Base-by-base conservation (phyloP, 2,329 filamentous ascomycete species). In the Pseudopithomyces chartarum region DNA sequence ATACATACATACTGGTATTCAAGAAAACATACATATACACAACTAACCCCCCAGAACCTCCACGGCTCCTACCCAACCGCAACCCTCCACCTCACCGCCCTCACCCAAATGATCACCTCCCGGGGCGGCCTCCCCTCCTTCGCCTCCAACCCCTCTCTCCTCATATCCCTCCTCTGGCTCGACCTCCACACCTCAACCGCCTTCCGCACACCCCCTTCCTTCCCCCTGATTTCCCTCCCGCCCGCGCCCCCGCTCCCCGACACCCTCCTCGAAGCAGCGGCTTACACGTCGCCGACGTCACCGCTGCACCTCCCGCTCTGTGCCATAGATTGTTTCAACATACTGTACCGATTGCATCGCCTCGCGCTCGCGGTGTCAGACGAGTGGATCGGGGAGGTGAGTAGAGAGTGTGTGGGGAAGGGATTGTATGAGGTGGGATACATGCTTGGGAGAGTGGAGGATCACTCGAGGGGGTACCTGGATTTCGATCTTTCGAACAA, bases 321-420 rank as follows among this genome's bases (percentile, higher is more conserved):
- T 7, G 39, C 57, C 10, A 52, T 68, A 11, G 62, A 68, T 19
- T 68, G 64, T 55, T 69, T 69, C 58, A 67, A 68, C 19, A 64
- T 69, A 7, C 69, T 71, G 56, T 63, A 68, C 55, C 61, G 57
- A 7, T 50, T 71, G 1, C 67, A 69, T 40, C 64, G 64, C 12
- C 59, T 71, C 34, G 62, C 59, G 3, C 56, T 68, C 3, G 67
- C 64, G 10, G 36, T 55, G n/a, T 65, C 66, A 0, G 52, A 60
- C 10, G 58, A 46, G 11, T 69, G 63, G 67, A 39, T 53, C 2
- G 40, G 19, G 1, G 39, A 53, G 23, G 61, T 67, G 2, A 49
- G 61, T 13, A 50, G 61, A 4, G 29, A 61, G 6, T 60, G 63
- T 3, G 42, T 68, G 5, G 66, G 64, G 32, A 63, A 68, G 39